Base-by-base conservation (phyloP, 805 yeast genomes). In the Schwanniomyces pseudopolymorphus region DNA sequence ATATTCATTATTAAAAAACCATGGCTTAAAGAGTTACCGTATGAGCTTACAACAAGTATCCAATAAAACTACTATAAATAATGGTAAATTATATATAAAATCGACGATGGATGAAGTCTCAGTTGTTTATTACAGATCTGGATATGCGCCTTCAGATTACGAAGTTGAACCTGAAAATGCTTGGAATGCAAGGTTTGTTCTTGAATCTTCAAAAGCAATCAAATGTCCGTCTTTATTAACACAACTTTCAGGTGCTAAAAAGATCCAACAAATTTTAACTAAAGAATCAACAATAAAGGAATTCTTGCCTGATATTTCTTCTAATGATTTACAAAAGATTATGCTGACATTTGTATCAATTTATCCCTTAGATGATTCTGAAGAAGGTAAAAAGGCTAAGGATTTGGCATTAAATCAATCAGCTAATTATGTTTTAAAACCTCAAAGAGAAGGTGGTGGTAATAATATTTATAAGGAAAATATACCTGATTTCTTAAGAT, bases 371-470 rank as follows among this genome's bases (percentile, higher is more conserved):
- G 98, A 92, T 63, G 77, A 80, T 45, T 72, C 89, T 0, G 71
- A 67, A 33, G 73, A 75, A 27, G 97, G 96, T 3, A 54, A 57
- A 37, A 47, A 58, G 31, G 96, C 94, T 4, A 81, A 79, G 47
- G 68, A 77, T 49, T 64, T 88, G 39, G 96, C 96, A 1, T 70
- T 85, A 40, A 82, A 80, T 50, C 49, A 65, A 2, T 92, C 97
- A 0, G 81, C 80, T 44, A 74, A 77, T 20, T 94, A 73, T 62
- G 99, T 94, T 1, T 75, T 94, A 56, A 94, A 94, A 61, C 99
- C 99, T 3, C 99, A 94, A 67, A 80, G 99, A 71, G 99, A 94
- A 72, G 99, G 99, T 33, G 99, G 99, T 39, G 99, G 99, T 16
- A 90, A 94, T 65, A 94, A 94, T 63, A 80, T 94, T 45, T 94